phyloP scores from a whole-genome alignment of 768 basidiomycete genomes.

The Mycena floridula region DNA sequence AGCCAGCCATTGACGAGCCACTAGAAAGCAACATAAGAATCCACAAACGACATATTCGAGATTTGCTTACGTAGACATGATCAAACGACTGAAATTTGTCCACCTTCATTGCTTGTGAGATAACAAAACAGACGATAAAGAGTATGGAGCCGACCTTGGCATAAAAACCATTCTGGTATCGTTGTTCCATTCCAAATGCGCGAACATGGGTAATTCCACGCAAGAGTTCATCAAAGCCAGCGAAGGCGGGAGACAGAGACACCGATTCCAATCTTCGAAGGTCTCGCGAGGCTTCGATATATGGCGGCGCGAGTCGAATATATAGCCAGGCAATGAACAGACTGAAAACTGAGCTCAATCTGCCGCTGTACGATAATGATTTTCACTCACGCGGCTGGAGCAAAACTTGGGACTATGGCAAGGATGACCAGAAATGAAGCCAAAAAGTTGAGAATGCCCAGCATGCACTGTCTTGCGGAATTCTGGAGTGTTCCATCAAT shows the following conservation, averaged over 20 bases:
- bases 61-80: constrained; percentile 56
- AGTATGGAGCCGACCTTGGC: constrained; percentile 32
- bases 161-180: constrained; percentile 64
- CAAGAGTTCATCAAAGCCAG: constrained; percentile 67
- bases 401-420: constrained; percentile 55
- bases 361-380: too few species aligned
- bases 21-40: constrained; percentile 20
- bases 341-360: too few species aligned
- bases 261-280: constrained; percentile 61
- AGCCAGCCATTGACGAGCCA: constrained; percentile 70
- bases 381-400: constrained; percentile 62
- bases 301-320: constrained; percentile 53
- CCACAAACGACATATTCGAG: not conserved
- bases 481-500: constrained; percentile 60
- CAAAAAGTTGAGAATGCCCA: constrained; percentile 53
- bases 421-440: constrained; percentile 62
- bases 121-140: constrained; percentile 29
- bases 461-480: constrained; percentile 48
- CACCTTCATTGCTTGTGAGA: constrained; percentile 37
- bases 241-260: constrained; percentile 65
- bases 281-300: constrained; percentile 58
- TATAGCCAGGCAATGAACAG: constrained; percentile 66
- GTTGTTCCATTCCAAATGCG: constrained; percentile 64
- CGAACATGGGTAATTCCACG: constrained; percentile 62
- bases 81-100: constrained; percentile 68